Evolutionary conservation across 495 filamentous ascomycete genomes (phyloP).

Genomic region (Elaphomyces granulatus): DNA sequence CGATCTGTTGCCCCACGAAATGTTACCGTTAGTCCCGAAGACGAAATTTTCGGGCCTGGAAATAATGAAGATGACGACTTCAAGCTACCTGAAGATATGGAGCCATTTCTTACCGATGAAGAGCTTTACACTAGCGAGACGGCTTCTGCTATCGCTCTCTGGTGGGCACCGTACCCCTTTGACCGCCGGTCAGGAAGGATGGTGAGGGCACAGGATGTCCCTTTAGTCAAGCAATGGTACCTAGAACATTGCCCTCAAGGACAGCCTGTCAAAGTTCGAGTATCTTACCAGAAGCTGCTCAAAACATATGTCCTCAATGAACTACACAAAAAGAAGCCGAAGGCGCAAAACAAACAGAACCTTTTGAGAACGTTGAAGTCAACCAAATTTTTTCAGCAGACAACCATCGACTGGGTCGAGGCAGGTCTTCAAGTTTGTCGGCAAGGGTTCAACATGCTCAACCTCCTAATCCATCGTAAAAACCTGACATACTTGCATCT

Average conservation of each 20-base stretch:
- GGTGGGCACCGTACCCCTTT: slow-evolving; percentile 98
- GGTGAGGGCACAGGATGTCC: slow-evolving; percentile 94
- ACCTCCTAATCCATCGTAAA: slow-evolving; percentile 94
- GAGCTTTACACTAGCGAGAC: slow-evolving; percentile 85
- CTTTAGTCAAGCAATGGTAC: slow-evolving; percentile 97
- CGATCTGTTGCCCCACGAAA: slow-evolving; percentile 93
- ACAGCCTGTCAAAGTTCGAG: slow-evolving; percentile 92
- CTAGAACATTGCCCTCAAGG: slow-evolving; percentile 85
- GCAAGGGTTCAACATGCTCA: slow-evolving; percentile 99
- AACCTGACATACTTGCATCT: slow-evolving; percentile 97
- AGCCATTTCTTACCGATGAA: slow-evolving; percentile 84
- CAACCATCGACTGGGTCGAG: slow-evolving; percentile 98
- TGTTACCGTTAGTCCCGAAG: slow-evolving; percentile 80
- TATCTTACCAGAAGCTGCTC: slow-evolving; percentile 98
- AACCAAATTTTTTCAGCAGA: slow-evolving; percentile 99
- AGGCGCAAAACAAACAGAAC: slow-evolving; percentile 90
- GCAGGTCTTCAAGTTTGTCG: slow-evolving; percentile 96
- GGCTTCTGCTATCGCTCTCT: slow-evolving; percentile 79
- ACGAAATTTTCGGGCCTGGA: slow-evolving; percentile 79
- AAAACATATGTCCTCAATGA: slow-evolving; percentile 97
- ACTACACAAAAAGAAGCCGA: slow-evolving; percentile 84
- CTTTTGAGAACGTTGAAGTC: slow-evolving; percentile 77
- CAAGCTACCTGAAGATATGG: slow-evolving; percentile 60
- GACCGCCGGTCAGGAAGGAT: slow-evolving; percentile 93
- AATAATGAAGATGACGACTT: slow-evolving; percentile 85